Percentiles rank a stretch among this genome's conserved stretches.
These are phyloP conservation scores for Arachis monticola DNA, from an alignment of 331 rosid genomes.

Conservation along the genomic window DNA sequence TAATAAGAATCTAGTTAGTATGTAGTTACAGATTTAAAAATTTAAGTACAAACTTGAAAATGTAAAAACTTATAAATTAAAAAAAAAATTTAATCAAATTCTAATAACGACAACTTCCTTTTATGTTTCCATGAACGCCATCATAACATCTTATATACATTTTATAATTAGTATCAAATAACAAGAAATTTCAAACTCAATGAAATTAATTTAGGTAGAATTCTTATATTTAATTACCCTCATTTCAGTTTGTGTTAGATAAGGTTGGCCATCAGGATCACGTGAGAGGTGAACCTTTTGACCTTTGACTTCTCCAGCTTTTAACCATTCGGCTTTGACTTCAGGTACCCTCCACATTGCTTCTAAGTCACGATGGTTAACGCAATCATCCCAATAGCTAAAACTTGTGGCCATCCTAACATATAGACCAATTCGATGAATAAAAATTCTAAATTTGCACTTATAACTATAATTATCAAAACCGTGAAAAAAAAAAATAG, in stretches of 20 bases:
- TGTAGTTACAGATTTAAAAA: too few species aligned
- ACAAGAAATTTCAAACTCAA: not conserved
- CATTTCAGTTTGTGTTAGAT: slow-evolving; percentile 90
- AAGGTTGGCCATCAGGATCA: slow-evolving; percentile 92
- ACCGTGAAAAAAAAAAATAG: too few species aligned
- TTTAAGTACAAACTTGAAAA: too few species aligned
- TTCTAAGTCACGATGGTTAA: slow-evolving; percentile 67
- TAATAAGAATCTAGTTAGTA: too few species aligned
- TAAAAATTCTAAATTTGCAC: not conserved
- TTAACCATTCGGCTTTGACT: slow-evolving; percentile 78
- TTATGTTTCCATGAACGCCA: too few species aligned
- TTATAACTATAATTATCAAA: too few species aligned
- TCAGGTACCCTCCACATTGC: slow-evolving; percentile 77
- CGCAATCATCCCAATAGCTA: slow-evolving; percentile 81
- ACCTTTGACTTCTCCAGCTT: slow-evolving; percentile 73
- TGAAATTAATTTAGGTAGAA: slow-evolving; percentile 28
- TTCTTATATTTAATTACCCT: slow-evolving; percentile 52
- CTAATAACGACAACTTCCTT: too few species aligned
- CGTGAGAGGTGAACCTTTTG: slow-evolving; percentile 83
- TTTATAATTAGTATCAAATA: slow-evolving; percentile 3
- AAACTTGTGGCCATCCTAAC: slow-evolving; percentile 62
- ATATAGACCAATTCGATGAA: slow-evolving; percentile 16
- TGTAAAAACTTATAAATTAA: too few species aligned
- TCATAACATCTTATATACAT: too few species aligned
- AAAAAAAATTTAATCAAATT: too few species aligned